Evolutionary conservation across 306 rosid species (phyloP).

Genomic region (Sophora flavescens): DNA sequence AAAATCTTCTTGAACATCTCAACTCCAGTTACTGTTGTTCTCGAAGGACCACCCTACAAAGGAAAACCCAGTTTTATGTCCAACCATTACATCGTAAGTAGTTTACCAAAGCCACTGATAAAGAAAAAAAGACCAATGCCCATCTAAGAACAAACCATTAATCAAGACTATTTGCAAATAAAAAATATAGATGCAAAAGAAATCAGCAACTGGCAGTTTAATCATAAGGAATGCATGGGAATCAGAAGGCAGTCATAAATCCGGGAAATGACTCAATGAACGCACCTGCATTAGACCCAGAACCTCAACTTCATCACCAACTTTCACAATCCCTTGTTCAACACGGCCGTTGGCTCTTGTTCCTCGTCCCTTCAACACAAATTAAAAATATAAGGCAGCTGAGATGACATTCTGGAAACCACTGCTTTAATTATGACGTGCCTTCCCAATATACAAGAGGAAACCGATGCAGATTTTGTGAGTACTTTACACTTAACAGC

Average conservation of each 20-base stretch:
- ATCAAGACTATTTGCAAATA: conserved; percentile 18
- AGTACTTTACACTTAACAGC: too few relatives aligned
- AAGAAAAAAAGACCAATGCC: conserved; percentile 11
- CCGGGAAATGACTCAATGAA: conserved; percentile 20
- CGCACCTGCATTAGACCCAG: conserved; percentile 91
- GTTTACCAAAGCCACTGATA: background rate
- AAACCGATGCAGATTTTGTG: conserved; percentile 38
- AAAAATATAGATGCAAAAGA: conserved; percentile 23
- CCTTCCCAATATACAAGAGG: conserved; percentile 13
- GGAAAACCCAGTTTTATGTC: conserved; percentile 42
- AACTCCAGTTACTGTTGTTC: conserved; percentile 95
- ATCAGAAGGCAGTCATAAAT: conserved; percentile 9
- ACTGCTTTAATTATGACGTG: background rate
- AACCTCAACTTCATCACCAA: conserved; percentile 97
- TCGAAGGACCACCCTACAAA: conserved; percentile 77
- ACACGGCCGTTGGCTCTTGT: conserved; percentile 98
- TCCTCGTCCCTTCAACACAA: conserved; percentile 88
- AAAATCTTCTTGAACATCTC: conserved; percentile 99
- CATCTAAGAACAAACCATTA: conserved; percentile 29
- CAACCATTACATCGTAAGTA: conserved; percentile 20
- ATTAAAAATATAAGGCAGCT: conserved; percentile 32
- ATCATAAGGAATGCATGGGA: conserved; percentile 33
- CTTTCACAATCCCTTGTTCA: conserved; percentile 90
- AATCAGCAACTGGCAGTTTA: background rate
- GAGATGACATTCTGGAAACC: conserved; percentile 22